Conservation (phyloP, 345 rosid species). For the Salix suchowensis region DNA sequence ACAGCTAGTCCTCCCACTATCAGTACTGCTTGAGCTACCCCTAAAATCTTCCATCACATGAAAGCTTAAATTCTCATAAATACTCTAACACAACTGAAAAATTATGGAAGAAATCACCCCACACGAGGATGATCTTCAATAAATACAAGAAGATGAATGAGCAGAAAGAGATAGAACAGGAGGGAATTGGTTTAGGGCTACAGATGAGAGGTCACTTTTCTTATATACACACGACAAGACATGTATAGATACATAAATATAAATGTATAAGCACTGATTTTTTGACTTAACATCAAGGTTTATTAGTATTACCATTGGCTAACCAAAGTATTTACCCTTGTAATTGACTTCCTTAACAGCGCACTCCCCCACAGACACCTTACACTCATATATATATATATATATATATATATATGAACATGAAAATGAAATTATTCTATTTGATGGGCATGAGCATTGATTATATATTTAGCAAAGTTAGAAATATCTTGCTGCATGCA, state of each 20-base stretch:
- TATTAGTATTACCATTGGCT: neutral
- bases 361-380: neutral
- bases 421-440: neutral
- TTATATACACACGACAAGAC: neutral
- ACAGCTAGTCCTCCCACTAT: slow-evolving; percentile 30
- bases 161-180: neutral
- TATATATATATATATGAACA: neutral
- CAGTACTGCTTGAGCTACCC: slow-evolving; percentile 31
- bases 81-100: neutral
- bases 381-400: neutral
- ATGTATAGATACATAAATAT: neutral
- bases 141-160: neutral
- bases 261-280: neutral
- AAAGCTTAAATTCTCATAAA: neutral
- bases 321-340: neutral
- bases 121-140: neutral
- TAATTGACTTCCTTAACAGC: neutral
- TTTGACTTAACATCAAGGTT: neutral
- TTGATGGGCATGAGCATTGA: neutral
- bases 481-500: slow-evolving; percentile 8
- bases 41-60: slow-evolving; percentile 9
- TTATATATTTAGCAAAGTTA: neutral
- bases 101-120: neutral
- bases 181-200: slow-evolving; percentile 12
- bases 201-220: slow-evolving; percentile 10